These are phyloP conservation scores for Coniochaeta sp. DNA, from an alignment of 2,329 filamentous ascomycete species.

Conservation along the genomic window DNA sequence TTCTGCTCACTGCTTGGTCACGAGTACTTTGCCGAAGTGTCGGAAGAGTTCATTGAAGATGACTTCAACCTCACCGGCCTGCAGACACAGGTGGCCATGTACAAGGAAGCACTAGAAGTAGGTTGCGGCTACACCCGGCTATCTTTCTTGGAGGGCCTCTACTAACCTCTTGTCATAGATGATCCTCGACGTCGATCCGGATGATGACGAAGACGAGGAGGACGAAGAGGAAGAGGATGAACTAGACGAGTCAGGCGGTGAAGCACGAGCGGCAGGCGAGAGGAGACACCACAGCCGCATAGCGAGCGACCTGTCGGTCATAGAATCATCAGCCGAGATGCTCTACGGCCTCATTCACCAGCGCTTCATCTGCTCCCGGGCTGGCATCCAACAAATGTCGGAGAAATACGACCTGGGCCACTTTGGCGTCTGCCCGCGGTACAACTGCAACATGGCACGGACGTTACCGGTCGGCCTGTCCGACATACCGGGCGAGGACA, in stretches of 20 bases:
- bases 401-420: constrained; percentile 98
- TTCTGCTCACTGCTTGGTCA: constrained; percentile 94
- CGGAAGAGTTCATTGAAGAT: constrained; percentile 98
- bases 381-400: constrained; percentile 97
- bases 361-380: constrained; percentile 92
- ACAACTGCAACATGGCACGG: constrained; percentile 82
- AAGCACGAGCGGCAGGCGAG: constrained; percentile 49
- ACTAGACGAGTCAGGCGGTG: constrained; percentile 62
- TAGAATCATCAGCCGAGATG: constrained; percentile 96
- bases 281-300: constrained; percentile 76
- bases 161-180: constrained; percentile 47
- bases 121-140: not conserved
- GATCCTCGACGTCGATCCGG: constrained; percentile 96
- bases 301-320: constrained; percentile 86
- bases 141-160: not conserved
- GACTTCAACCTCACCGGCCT: constrained; percentile 98
- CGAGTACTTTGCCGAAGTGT: constrained; percentile 98
- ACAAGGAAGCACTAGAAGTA: constrained; percentile 93
- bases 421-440: constrained; percentile 92
- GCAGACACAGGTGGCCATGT: constrained; percentile 94
- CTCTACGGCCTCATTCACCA: constrained; percentile 98
- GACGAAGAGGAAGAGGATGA: constrained; percentile 73
- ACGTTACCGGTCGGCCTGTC: constrained; percentile 90
- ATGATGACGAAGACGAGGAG: constrained; percentile 84
- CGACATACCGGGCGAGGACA: constrained; percentile 92